Conservation (phyloP, 2,329 filamentous ascomycete species). For the Fusarium sambucinum region DNA sequence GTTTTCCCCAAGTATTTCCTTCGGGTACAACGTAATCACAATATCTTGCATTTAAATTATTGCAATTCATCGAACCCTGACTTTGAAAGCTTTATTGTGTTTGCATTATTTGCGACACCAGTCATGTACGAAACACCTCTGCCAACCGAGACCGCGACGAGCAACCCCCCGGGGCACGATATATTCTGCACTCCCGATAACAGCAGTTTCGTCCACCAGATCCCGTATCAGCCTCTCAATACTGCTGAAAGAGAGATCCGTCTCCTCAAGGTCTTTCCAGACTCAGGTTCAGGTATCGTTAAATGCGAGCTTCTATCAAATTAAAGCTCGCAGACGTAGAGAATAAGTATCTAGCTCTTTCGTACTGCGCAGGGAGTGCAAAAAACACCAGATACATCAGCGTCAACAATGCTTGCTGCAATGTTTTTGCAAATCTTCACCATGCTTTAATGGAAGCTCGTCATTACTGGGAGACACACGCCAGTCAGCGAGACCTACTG, state of each 20-base stretch:
- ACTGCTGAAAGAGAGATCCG: not conserved
- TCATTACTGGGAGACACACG: not conserved
- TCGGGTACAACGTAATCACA: too few relatives aligned
- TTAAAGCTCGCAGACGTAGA: fast-evolving
- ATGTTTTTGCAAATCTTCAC: slow-evolving; percentile 16
- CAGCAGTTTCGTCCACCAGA: not conserved
- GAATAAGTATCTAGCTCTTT: slow-evolving; percentile 4
- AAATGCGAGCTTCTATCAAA: slow-evolving; percentile 15
- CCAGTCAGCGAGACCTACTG: not conserved
- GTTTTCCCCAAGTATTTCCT: too few relatives aligned
- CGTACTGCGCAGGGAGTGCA: slow-evolving; percentile 16
- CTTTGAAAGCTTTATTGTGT: fast-evolving
- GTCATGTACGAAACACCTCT: not conserved
- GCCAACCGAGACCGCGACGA: fast-evolving
- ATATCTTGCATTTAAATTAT: too few relatives aligned
- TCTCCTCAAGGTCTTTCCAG: slow-evolving; percentile 9
- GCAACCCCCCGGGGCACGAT: slow-evolving; percentile 7
- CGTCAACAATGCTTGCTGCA: slow-evolving; percentile 1
- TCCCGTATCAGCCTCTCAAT: not conserved
- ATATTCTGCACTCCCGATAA: slow-evolving; percentile 32
- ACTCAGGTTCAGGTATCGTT: not conserved
- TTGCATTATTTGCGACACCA: not conserved
- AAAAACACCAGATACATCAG: not conserved
- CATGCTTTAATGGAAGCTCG: not conserved
- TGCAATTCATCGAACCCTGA: too few relatives aligned